A percentile compares a stretch with the other conserved stretches of the same genome.
phyloP scores from a whole-genome alignment of 768 basidiomycete genomes.

The Pleurotus citrinopileatus region DNA sequence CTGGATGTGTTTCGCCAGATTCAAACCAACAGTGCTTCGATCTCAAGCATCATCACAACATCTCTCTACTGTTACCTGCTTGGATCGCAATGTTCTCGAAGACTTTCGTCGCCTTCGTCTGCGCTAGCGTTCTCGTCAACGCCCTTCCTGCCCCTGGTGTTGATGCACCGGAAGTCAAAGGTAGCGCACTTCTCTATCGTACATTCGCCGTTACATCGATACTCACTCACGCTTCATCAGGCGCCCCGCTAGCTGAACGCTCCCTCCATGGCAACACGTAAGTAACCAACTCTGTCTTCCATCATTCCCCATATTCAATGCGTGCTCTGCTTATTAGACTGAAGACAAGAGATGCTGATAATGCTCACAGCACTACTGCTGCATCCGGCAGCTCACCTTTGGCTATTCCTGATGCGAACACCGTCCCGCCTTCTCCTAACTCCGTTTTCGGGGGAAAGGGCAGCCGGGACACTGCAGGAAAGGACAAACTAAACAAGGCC shows the following conservation, averaged over 20 bases:
- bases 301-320: background rate
- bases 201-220: background rate
- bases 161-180: conserved; percentile 6
- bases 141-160: conserved; percentile 1
- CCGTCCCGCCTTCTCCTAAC: background rate
- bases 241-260: background rate
- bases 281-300: background rate
- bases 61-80: background rate
- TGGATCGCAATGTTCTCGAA: conserved; percentile 10
- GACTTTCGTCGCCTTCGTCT: conserved; percentile 9
- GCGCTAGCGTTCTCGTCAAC: conserved; percentile 7
- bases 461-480: background rate
- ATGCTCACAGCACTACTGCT: conserved; percentile 2
- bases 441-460: background rate
- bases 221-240: background rate
- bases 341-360: conserved; percentile 2
- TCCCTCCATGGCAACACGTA: background rate
- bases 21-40: conserved; percentile 8
- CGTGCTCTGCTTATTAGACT: background rate
- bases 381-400: background rate
- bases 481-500: conserved; percentile 9
- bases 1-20: background rate
- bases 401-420: background rate
- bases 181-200: background rate
- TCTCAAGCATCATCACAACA: conserved; percentile 8